These are phyloP conservation scores for Phoenix roebelenii DNA, from an alignment of 176 grass and related monocot species.

Conservation along the genomic window DNA sequence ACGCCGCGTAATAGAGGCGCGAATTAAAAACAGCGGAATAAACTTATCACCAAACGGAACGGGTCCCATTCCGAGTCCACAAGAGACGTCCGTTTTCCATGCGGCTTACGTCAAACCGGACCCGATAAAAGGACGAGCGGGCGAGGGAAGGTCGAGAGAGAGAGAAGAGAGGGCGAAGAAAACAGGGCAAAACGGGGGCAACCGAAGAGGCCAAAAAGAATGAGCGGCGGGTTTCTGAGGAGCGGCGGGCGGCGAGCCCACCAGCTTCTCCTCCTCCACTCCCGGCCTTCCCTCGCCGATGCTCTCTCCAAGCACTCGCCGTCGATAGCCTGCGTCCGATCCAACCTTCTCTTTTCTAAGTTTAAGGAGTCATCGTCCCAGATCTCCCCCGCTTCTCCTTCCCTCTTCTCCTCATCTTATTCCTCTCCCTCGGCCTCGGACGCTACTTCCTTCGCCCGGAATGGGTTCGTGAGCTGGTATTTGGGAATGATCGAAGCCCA, in stretches of 20 bases:
- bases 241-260: constrained; percentile 3
- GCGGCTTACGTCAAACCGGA: too few relatives aligned
- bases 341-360: constrained; percentile 40
- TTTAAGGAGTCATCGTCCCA: neutral
- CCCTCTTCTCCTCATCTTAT: neutral
- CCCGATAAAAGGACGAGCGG: too few relatives aligned
- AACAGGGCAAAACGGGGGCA: too few relatives aligned
- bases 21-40: too few relatives aligned
- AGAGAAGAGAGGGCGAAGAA: too few relatives aligned
- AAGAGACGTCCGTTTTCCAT: too few relatives aligned
- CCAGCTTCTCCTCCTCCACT: constrained; percentile 25
- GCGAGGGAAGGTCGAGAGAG: too few relatives aligned
- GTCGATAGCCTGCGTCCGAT: constrained; percentile 27
- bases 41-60: too few relatives aligned
- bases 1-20: too few relatives aligned
- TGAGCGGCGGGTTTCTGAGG: constrained; percentile 5
- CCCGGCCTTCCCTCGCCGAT: constrained; percentile 15
- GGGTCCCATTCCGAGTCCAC: too few relatives aligned
- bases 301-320: constrained; percentile 7
- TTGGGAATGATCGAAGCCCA: constrained; percentile 55
- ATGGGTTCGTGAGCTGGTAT: constrained; percentile 58
- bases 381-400: constrained; percentile 16
- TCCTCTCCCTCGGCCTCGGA: neutral
- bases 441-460: constrained; percentile 9
- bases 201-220: too few relatives aligned